Percentiles rank a stretch among this genome's conserved stretches.
phyloP scores from a whole-genome alignment of 352 stramenopile species.

The Pythium coloratum region DNA sequence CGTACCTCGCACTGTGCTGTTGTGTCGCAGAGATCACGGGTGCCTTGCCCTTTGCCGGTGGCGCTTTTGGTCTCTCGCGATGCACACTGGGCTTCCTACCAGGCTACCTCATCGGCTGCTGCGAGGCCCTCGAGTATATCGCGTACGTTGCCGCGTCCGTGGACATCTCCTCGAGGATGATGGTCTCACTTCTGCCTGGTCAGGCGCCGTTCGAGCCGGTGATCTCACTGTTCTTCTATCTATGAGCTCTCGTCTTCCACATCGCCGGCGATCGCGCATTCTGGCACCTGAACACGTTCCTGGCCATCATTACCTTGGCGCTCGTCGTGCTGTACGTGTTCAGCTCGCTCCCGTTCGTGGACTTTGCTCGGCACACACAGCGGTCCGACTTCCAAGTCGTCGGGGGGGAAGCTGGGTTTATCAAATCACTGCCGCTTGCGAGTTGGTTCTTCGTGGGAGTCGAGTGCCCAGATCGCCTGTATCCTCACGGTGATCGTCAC shows the following conservation, averaged over 20 bases:
- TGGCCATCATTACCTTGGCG: not conserved
- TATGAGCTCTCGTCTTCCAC: slow-evolving; percentile 18
- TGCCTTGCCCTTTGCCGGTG: slow-evolving; percentile 33
- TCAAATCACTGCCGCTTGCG: slow-evolving; percentile 37
- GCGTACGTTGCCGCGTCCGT: slow-evolving; percentile 2
- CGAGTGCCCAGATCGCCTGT: slow-evolving; percentile 39
- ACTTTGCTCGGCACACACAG: too few relatives aligned
- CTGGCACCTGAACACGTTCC: slow-evolving; percentile 37
- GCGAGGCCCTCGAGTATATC: slow-evolving; percentile 27
- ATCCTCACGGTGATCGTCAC: slow-evolving; percentile 22
- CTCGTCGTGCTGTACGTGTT: slow-evolving; percentile 16
- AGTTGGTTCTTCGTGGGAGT: slow-evolving; percentile 28
- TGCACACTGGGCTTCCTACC: slow-evolving; percentile 34
- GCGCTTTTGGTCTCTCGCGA: slow-evolving; percentile 30
- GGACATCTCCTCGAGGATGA: slow-evolving; percentile 4
- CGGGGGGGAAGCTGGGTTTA: too few relatives aligned
- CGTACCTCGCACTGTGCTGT: slow-evolving; percentile 25
- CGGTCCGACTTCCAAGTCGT: too few relatives aligned
- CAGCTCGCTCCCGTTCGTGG: slow-evolving; percentile 3
- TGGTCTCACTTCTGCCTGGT: not conserved
- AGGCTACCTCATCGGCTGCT: slow-evolving; percentile 34
- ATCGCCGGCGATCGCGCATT: slow-evolving; percentile 26
- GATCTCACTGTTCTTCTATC: slow-evolving; percentile 15
- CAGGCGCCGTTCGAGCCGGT: slow-evolving; percentile 1
- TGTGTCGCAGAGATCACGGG: slow-evolving; percentile 31